Evolutionary conservation across 148 eudicot species (phyloP).

Genomic region (Fagopyrum esculentum): DNA sequence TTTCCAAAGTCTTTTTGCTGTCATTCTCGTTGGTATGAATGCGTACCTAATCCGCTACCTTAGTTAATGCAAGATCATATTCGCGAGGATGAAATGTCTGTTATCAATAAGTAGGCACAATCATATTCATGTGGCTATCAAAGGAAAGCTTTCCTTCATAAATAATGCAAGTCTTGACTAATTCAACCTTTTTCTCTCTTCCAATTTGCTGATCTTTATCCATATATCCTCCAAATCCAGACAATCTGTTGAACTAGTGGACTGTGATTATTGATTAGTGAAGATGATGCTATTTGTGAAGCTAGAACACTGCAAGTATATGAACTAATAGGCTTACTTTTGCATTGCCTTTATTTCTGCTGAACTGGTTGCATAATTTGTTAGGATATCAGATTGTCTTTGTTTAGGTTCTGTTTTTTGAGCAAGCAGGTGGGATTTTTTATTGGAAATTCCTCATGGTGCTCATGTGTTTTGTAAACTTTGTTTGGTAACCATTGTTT

Average conservation of each 20-base stretch:
- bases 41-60: background rate
- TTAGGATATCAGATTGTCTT: background rate
- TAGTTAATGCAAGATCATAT: background rate
- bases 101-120: background rate
- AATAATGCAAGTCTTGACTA: background rate
- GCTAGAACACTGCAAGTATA: background rate
- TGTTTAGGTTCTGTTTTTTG: background rate
- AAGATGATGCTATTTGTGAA: background rate
- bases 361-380: background rate
- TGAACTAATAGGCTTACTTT: background rate
- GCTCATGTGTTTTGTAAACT: too few relatives aligned
- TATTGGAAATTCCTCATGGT: too few relatives aligned
- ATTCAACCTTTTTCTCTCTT: background rate
- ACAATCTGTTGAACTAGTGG: background rate
- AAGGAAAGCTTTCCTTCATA: background rate
- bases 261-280: background rate
- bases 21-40: background rate
- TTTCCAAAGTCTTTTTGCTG: background rate
- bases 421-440: background rate
- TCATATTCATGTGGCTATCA: background rate
- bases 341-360: background rate
- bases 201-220: background rate
- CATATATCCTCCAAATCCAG: background rate
- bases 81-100: background rate
- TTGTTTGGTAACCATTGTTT: too few relatives aligned